Evolutionary conservation across 2,329 filamentous ascomycete species (phyloP).

Genomic region (Hypoxylon sp.): DNA sequence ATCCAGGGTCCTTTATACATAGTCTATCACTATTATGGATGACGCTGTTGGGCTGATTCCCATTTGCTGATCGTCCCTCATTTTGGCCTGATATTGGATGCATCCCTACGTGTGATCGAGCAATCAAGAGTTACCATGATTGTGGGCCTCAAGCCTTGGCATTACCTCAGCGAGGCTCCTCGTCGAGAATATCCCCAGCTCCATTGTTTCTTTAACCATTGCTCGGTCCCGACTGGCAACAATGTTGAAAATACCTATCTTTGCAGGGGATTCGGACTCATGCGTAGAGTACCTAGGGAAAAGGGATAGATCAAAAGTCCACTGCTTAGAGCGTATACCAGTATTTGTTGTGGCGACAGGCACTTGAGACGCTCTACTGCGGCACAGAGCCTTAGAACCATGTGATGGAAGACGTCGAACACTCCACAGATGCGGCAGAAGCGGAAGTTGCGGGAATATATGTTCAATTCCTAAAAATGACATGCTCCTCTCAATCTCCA

Average conservation of each 20-base stretch:
- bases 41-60: not conserved
- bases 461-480: slow-evolving; percentile 12
- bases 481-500: slow-evolving; percentile 21
- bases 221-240: not conserved
- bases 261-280: not conserved
- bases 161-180: slow-evolving; percentile 15
- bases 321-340: slow-evolving; percentile 4
- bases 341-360: slow-evolving; percentile 5
- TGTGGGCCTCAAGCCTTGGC: not conserved
- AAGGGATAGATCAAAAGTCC: not conserved
- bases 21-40: not conserved
- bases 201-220: slow-evolving; percentile 3
- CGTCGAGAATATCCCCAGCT: slow-evolving; percentile 2
- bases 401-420: slow-evolving; percentile 5
- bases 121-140: not conserved
- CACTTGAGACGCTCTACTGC: slow-evolving; percentile 5
- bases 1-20: not conserved
- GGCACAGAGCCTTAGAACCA: slow-evolving; percentile 7
- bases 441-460: slow-evolving; percentile 18
- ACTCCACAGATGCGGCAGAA: slow-evolving; percentile 2
- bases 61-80: not conserved
- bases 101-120: slow-evolving; percentile 2
- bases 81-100: slow-evolving; percentile 3
- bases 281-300: not conserved
- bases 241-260: not conserved